Evolutionary conservation across 805 yeast species (phyloP), one percentile per base, ranked within the genome.

Genomic region (Dipodascus geniculatus): DNA sequence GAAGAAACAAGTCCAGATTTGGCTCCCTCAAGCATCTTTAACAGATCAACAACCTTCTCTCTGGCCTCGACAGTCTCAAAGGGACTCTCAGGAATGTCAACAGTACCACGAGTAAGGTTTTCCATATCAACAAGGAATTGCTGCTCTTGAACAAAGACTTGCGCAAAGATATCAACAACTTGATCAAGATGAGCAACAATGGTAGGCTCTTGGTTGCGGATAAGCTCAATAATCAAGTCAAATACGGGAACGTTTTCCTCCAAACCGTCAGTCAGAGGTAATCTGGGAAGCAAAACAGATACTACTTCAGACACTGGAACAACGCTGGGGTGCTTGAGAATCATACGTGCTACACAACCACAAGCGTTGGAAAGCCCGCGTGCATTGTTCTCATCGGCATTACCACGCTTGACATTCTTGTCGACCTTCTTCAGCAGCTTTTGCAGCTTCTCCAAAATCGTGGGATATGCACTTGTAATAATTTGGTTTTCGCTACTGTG

Each of bases 341-440:
- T 79, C 86, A 93, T 77, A 71, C 99, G 82, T 17, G 96, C 90
- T 55, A 90, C 96, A 78, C 98, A 93, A 48, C 99, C 99, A 69
- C 93, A 85, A 2, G 96, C 96, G 69, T 93, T 93, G 56, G 98
- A 96, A 61, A 80, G 81, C 3, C 95, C 81, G 73, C 96, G 79
- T 71, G 83, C 83, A 61, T 87, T 79, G 56, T 81, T 84, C 59
- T 88, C 96, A 68, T 85, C 91, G 60, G 84, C 95, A 57, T 80
- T 85, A 50, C 62, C 62, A 23, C 68, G 58, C 50, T 60, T 55
- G 54, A 80, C 83, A 71, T 85, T 85, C 68, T 79, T 81, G 68
- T 86, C 87, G 56, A 88, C 89, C 68, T 84, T 85, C 69, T 79
- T 80, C 65, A 93, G 75, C 62, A 89, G 73, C 66, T 83, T 83